Evolutionary conservation across 805 yeast genomes (phyloP).

Genomic region (Yarrowia divulgata): DNA sequence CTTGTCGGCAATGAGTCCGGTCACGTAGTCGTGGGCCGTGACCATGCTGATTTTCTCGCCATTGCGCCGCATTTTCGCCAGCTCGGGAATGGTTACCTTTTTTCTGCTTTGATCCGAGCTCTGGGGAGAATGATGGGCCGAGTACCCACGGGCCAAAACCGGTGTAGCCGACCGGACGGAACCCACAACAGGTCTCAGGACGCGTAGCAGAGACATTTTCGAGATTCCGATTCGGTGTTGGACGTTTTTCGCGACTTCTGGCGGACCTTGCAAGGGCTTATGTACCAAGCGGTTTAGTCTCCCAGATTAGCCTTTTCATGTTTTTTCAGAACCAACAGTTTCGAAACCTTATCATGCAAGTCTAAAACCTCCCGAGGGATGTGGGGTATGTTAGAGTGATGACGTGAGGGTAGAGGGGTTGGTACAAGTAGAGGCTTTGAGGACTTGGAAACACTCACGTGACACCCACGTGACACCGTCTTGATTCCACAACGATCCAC

Average conservation of each 20-base stretch:
- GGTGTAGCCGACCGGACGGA: background rate
- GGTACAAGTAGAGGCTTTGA: background rate
- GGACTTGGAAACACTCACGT: too few species aligned
- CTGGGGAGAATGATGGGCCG: slow-evolving; percentile 38
- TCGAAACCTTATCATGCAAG: background rate
- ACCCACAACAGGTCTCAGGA: background rate
- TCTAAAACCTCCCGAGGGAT: slow-evolving; percentile 9
- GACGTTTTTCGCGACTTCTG: background rate
- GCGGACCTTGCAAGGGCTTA: slow-evolving; percentile 3
- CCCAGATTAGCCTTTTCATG: background rate
- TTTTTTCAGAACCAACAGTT: slow-evolving; percentile 23
- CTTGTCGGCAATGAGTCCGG: slow-evolving; percentile 71
- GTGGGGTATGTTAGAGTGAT: slow-evolving; percentile 17
- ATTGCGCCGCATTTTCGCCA: slow-evolving; percentile 50
- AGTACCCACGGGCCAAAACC: background rate
- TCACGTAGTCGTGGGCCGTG: slow-evolving; percentile 90
- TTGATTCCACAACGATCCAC: too few species aligned
- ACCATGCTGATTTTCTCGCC: slow-evolving; percentile 60
- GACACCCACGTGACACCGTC: too few species aligned
- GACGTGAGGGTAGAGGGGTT: background rate
- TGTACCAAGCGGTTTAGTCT: slow-evolving; percentile 2
- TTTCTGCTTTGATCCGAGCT: slow-evolving; percentile 41
- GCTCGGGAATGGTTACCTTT: slow-evolving; percentile 54
- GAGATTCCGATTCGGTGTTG: too few species aligned
- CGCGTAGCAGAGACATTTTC: slow-evolving; percentile 12